phyloP scores from a whole-genome alignment of 2,329 filamentous ascomycete species.

The Cercospora beticola region DNA sequence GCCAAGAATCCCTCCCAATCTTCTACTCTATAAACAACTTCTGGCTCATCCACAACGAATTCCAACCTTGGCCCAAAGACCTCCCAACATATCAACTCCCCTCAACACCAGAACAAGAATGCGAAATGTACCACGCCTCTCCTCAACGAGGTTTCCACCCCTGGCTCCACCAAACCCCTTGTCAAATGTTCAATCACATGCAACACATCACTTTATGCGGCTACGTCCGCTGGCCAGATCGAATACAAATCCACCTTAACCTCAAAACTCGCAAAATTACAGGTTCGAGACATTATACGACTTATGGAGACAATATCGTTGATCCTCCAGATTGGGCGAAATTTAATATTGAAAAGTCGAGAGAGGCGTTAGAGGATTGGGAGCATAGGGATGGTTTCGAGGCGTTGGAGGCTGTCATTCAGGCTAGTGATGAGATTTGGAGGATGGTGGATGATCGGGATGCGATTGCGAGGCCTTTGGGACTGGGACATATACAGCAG shows the following conservation, averaged over 20 bases:
- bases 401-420: neutral
- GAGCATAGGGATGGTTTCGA: neutral
- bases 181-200: neutral
- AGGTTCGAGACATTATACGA: neutral
- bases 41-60: neutral
- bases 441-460: neutral
- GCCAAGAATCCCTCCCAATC: neutral
- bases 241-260: no score
- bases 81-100: neutral
- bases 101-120: neutral
- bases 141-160: neutral
- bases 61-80: neutral
- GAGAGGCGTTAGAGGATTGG: neutral
- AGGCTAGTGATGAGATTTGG: neutral
- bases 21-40: neutral
- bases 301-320: neutral
- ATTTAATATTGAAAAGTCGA: neutral
- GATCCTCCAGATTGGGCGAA: neutral
- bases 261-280: neutral
- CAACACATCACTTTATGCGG: neutral
- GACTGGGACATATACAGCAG: neutral
- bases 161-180: neutral
- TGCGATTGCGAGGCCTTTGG: neutral
- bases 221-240: no score
- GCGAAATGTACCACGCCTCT: accelerated